phyloP scores from a whole-genome alignment of 768 basidiomycete species.

The Boletus coccyginus region DNA sequence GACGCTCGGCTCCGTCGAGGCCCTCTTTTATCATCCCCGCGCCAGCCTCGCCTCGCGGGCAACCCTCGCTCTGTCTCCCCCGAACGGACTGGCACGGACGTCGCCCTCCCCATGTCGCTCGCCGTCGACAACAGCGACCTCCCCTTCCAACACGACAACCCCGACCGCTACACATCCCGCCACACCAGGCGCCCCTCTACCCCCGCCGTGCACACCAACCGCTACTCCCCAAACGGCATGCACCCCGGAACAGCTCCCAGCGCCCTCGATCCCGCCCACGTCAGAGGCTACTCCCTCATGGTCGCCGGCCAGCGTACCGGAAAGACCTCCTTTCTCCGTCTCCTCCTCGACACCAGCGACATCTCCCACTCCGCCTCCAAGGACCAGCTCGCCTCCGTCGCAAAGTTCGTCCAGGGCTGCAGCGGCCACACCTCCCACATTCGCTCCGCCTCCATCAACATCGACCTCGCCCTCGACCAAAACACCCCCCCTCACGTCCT shows the following conservation, averaged over 20 bases:
- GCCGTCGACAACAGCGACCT: conserved; percentile 62
- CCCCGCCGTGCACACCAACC: conserved; percentile 23
- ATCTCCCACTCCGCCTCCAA: conserved; percentile 59
- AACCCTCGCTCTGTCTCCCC: conserved; percentile 43
- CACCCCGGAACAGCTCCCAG: conserved; percentile 28
- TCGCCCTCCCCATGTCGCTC: conserved; percentile 37
- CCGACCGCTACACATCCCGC: conserved; percentile 26
- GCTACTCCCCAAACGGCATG: conserved; percentile 18
- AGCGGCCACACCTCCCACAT: conserved; percentile 70
- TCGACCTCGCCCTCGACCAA: conserved; percentile 56
- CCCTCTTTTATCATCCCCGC: conserved; percentile 61
- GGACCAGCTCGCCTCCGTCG: conserved; percentile 77
- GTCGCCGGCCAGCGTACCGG: conserved; percentile 81
- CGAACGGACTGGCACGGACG: conserved; percentile 48
- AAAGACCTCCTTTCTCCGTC: conserved; percentile 85
- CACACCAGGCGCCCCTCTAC: conserved; percentile 27
- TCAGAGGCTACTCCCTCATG: conserved; percentile 61
- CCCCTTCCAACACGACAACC: conserved; percentile 45
- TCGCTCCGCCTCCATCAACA: conserved; percentile 67
- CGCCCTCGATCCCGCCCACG: conserved; percentile 26
- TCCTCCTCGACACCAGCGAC: conserved; percentile 77
- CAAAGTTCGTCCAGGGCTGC: conserved; percentile 78
- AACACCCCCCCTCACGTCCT: conserved; percentile 46
- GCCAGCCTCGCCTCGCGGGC: conserved; percentile 61
- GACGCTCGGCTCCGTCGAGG: conserved; percentile 44